phyloP scores from a whole-genome alignment of 1,139 yeast genomes.

The Candida sp. region DNA sequence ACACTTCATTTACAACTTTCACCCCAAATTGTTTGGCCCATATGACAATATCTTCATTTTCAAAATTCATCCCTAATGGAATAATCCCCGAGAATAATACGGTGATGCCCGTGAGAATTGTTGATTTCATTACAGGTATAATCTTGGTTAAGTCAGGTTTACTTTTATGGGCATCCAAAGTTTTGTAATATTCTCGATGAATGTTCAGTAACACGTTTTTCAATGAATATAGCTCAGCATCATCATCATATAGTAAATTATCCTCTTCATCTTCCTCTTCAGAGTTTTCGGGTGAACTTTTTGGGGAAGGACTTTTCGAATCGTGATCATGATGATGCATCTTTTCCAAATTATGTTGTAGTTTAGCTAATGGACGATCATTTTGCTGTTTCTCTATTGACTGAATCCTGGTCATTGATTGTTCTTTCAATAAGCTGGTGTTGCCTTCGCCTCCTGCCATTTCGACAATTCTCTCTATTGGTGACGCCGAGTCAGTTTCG shows the following conservation, averaged over 20 bases:
- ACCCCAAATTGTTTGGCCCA: slow-evolving; percentile 97
- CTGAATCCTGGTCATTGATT: slow-evolving; percentile 54
- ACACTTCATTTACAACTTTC: slow-evolving; percentile 68
- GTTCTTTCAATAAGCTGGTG: slow-evolving; percentile 42
- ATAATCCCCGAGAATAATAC: slow-evolving; percentile 84
- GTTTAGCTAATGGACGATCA: slow-evolving; percentile 78
- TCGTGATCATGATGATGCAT: slow-evolving; percentile 36
- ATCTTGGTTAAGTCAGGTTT: slow-evolving; percentile 63
- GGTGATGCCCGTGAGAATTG: slow-evolving; percentile 65
- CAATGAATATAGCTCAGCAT: slow-evolving; percentile 66
- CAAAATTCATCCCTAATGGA: slow-evolving; percentile 71
- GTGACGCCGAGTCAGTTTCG: slow-evolving; percentile 24
- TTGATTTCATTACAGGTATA: slow-evolving; percentile 67
- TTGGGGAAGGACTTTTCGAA: slow-evolving; percentile 12
- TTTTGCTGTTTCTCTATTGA: slow-evolving; percentile 65
- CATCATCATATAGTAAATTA: slow-evolving; percentile 73
- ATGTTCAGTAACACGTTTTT: slow-evolving; percentile 60
- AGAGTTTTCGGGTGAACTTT: slow-evolving; percentile 14
- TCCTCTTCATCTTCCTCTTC: slow-evolving; percentile 45
- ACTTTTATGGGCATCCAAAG: slow-evolving; percentile 26
- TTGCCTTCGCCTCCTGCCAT: slow-evolving; percentile 50
- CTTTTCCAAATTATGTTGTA: slow-evolving; percentile 72
- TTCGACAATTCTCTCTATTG: slow-evolving; percentile 48
- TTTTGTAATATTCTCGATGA: slow-evolving; percentile 63
- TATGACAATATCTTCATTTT: slow-evolving; percentile 77